Base-by-base conservation (phyloP, 2,329 filamentous ascomycete species). In the Meredithiella fracta region DNA sequence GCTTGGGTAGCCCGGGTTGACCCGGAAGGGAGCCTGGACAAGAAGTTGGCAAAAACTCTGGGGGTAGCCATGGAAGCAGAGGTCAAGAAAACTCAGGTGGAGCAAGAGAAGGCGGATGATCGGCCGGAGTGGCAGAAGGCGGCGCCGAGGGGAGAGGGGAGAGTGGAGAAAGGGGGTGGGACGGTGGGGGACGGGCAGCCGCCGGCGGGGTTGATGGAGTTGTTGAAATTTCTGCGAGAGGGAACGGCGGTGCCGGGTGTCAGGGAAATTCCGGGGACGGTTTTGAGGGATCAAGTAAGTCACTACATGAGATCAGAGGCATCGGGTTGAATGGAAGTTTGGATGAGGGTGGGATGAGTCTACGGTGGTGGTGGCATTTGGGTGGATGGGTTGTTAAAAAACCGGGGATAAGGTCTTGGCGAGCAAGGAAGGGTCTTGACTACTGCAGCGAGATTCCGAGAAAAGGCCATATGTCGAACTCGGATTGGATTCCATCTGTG, bases 211-310 rank as follows among this genome's bases (percentile, higher is more conserved):
- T 95, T 96, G 67, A 83, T 86, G 6, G 82, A 91, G 61, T 88
- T 96, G 60, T 83, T 94, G 56, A 84, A 87, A 63, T 77, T 94
- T 55, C 86, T 96, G 55, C 86, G 86, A 23, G 82, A 80, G 26
- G 88, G 88, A 54, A 81, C 87, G 62, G 83, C 86, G 0, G 84
- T 96, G 47, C 88, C 89, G 1, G 90, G 90, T 0, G 94, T 96
- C 64, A 82, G 82, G 62, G 80, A 94, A 60, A 91, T 96, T 54
- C 88, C 90, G 3, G 79, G 87, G 61, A 92, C 83, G 0, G 73
- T 95, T 3, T 73, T 90, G 20, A 74, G 80, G 55, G 83, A 84
- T 3, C 78, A 86, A 59, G 83, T 85, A 59, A 77, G 74, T 64
- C 54, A 17, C 25, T 25, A n/a, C 25, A 29, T 25, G n/a, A 20